Base-by-base conservation (phyloP, 768 basidiomycete species). In the Trametes villosa region DNA sequence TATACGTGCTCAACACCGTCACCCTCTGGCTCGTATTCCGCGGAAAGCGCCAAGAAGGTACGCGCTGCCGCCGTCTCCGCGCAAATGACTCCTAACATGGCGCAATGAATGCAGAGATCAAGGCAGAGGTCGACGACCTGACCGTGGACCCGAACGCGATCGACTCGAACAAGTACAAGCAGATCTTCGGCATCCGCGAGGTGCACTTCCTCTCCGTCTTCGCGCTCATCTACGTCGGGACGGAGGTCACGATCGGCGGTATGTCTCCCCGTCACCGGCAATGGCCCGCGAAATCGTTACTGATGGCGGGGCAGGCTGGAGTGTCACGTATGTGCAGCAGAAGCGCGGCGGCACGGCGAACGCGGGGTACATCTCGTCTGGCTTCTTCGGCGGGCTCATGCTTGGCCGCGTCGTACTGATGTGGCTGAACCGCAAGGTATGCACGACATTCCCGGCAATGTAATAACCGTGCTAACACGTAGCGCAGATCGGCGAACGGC, bases 21-120 rank as follows among this genome's bases (percentile, higher is more conserved):
- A 49, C 85, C 7, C 72, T 94, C 8, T 65, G 80, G 4, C 53
- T 68, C 4, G 83, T 91, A 4, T 94, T 96, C 75, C 80, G 84
- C 18, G 73, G 89, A 46, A 86, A 84, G 70, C 80, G 73, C 0
- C 90, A 92, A 68, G 86, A 92, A 67, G 87, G 92, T 88, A 87
- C 68, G 86, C 30, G 30, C 36, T 38, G 24, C 9, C 22, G 53
- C 36, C 29, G 1, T 6, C 8, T 18, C 18, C 17, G 1, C 2
- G 2, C 9, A 30, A 9, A 42, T 9, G 24, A 20, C 7, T 30
- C 2, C 13, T 27, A 7, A 31, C 26, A 9, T 20, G 17, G 34
- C 31, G 4, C 11, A n/a, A 13, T 31, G 3, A 0, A 20, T 17
- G 27, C 70, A 70, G 72, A 74, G 29, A 65, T 76, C 50, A 66